Evolutionary conservation across 164 flowering plant species (phyloP).

Genomic region (Warburgia ugandensis): DNA sequence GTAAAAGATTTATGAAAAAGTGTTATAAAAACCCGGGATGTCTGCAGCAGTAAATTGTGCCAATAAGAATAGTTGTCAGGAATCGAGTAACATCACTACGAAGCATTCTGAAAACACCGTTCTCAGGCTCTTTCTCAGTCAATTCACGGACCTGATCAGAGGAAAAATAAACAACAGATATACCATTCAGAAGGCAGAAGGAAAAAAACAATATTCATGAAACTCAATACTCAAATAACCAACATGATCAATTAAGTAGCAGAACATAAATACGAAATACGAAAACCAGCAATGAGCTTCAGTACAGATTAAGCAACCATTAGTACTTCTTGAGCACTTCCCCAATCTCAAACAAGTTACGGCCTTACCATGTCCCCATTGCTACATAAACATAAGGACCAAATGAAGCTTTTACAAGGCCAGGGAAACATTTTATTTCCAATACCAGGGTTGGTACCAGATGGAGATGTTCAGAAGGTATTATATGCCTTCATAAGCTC

Average conservation of each 20-base stretch:
- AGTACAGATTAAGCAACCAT: not conserved
- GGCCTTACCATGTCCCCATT: no score
- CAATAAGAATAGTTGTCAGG: slow-evolving; percentile 92
- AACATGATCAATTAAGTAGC: not conserved
- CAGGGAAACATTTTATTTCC: not conserved
- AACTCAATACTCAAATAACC: slow-evolving; percentile 1
- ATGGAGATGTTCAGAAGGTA: not conserved
- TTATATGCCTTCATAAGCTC: not conserved
- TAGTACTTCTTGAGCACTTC: not conserved
- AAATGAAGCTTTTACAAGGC: no score
- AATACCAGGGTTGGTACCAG: not conserved
- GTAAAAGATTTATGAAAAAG: not conserved
- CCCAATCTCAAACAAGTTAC: not conserved
- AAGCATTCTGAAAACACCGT: slow-evolving; percentile 92
- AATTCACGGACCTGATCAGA: slow-evolving; percentile 76
- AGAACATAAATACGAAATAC: not conserved
- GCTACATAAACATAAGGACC: no score
- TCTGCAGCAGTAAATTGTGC: slow-evolving; percentile 91
- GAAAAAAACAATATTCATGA: not conserved
- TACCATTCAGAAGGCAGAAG: no score
- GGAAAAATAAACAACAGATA: no score
- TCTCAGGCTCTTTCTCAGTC: slow-evolving; percentile 89
- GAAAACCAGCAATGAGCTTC: not conserved
- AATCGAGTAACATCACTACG: slow-evolving; percentile 92
- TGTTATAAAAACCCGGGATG: not conserved